Evolutionary conservation across 345 rosid genomes (phyloP).

Genomic region (Barbarea vulgaris): DNA sequence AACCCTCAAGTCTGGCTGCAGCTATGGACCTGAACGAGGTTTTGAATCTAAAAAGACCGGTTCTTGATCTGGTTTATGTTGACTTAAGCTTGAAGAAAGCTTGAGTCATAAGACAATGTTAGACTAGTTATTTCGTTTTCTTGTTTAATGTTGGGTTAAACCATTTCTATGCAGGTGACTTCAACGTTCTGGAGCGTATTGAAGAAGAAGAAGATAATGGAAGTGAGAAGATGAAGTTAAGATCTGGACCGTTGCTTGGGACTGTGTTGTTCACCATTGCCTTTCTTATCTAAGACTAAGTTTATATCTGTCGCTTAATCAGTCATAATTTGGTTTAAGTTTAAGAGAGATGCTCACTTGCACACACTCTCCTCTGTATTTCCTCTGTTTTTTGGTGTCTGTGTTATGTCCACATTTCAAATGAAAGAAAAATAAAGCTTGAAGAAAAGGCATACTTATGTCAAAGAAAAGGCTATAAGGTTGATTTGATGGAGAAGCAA

Average conservation of each 20-base stretch:
- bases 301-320: too few species aligned
- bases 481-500: background rate
- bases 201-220: conserved; percentile 47
- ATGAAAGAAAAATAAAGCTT: background rate
- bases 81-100: too few species aligned
- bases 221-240: conserved; percentile 39
- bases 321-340: too few species aligned
- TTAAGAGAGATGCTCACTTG: too few species aligned
- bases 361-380: too few species aligned
- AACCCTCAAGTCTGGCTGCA: conserved; percentile 71
- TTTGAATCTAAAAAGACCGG: background rate
- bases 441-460: background rate
- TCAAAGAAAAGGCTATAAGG: too few species aligned
- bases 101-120: too few species aligned
- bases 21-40: conserved; percentile 70
- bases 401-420: background rate
- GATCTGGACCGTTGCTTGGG: conserved; percentile 37
- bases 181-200: conserved; percentile 67
- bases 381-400: too few species aligned
- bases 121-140: conserved; percentile 1
- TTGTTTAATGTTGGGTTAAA: conserved; percentile 9
- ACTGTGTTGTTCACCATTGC: conserved; percentile 44
- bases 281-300: conserved; percentile 38
- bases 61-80: conserved; percentile 5
- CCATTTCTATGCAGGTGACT: conserved; percentile 51